Evolutionary conservation across 805 yeast genomes (phyloP), one percentile per base, ranked within the genome.

Genomic region (Ogataea nakhonphanomensis): DNA sequence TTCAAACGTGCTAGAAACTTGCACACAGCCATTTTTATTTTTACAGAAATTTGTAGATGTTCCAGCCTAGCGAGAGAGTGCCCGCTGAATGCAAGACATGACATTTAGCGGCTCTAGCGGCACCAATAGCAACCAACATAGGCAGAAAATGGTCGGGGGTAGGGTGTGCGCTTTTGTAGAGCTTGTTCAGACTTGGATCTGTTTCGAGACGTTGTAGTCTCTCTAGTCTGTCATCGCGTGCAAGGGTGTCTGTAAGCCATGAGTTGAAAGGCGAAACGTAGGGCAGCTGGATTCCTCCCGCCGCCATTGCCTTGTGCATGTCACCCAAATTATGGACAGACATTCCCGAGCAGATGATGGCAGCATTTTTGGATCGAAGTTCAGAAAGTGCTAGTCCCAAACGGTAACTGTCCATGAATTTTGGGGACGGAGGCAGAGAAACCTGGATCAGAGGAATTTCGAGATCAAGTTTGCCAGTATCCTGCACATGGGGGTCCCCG

Each of bases 81-180:
- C 62, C 75, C 21, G 55, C 67, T 23, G 69, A 66, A 53, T 76
- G 79, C 10, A 79, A 31, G 44, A 73, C 76, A 34, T 63, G 60
- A 30, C 72, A 75, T 1, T 44, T 39, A 22, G 67, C 71, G 10
- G 67, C 67, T 13, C 67, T 61, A 14, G 78, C 70, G 24, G 81
- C 74, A 22, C 81, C 78, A 2, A 79, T 78, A 10, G 70, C 78
- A 30, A 78, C 86, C 26, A 78, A 74, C 7, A 80, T 50, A 1
- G 91, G 91, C 49, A 77, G 60, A 45, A 85, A 76, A 60, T 85
- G 95, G 48, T 85, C 95, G 35, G 79, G 63, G 0, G 90, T 79
- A 8, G 95, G 95, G 59, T 85, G 95, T 0, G 91, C 82, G 25
- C 59, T 51, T 8, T 43, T 20, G 27, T 59, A 64, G 26, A 79